Percentiles rank a stretch among this genome's conserved stretches.
These are phyloP conservation scores for Sporobolomyces pararoseus DNA, from an alignment of 768 basidiomycete genomes.

Conservation along the genomic window DNA sequence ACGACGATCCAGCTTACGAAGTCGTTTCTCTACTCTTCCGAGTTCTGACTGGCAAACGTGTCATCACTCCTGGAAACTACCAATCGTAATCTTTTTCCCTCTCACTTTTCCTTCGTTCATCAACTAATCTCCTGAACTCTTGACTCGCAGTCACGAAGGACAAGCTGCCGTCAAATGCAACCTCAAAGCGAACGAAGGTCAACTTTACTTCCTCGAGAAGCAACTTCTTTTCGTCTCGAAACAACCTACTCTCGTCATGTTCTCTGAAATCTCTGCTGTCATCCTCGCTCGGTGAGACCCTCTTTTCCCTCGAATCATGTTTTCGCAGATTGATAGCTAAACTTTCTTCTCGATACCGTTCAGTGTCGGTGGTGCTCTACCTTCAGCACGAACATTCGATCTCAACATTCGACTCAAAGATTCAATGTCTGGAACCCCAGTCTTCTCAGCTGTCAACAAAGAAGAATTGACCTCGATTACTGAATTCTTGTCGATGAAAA, in stretches of 20 bases:
- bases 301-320: neutral
- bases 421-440: constrained; percentile 61
- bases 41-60: constrained; percentile 82
- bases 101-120: constrained; percentile 1
- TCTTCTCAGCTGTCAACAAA: constrained; percentile 89
- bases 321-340: neutral
- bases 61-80: constrained; percentile 79
- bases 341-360: neutral
- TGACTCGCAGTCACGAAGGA: constrained; percentile 65
- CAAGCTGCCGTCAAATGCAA: constrained; percentile 96
- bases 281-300: constrained; percentile 69
- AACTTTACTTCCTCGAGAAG: constrained; percentile 97
- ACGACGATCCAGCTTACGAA: constrained; percentile 91
- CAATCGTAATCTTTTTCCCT: constrained; percentile 59
- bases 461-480: constrained; percentile 87
- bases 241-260: constrained; percentile 82
- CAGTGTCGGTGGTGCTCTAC: constrained; percentile 78
- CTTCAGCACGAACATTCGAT: constrained; percentile 88
- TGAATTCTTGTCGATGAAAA: constrained; percentile 75
- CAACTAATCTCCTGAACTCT: too few relatives aligned
- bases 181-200: constrained; percentile 91
- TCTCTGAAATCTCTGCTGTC: constrained; percentile 81
- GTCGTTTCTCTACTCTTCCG: constrained; percentile 93
- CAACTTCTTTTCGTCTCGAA: constrained; percentile 97
- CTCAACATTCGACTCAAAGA: constrained; percentile 79